Conservation (phyloP, 2,329 filamentous ascomycete species). For the Myriangium duriaei region DNA sequence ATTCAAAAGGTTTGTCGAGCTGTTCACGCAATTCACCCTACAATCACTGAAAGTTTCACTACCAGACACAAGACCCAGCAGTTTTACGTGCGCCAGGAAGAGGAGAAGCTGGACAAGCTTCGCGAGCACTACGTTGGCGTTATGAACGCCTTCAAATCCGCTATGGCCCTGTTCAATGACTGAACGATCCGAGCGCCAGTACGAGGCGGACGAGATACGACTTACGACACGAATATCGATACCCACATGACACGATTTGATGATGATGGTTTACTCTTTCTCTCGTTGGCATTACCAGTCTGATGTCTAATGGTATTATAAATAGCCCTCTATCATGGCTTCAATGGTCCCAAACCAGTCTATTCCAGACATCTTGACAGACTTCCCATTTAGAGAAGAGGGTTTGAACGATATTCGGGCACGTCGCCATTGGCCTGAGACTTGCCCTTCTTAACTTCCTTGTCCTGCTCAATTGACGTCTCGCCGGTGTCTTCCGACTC, state of each 20-base stretch:
- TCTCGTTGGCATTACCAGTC: no score
- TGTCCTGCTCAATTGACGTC: conserved; percentile 35
- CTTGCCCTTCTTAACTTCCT: conserved; percentile 33
- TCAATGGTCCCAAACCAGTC: no score
- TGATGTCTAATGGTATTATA: no score
- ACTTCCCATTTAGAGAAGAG: conserved; percentile 43
- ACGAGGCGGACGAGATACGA: no score
- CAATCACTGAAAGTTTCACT: conserved; percentile 11
- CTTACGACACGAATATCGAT: no score
- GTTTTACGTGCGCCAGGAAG: conserved; percentile 61
- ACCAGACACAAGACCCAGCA: conserved; percentile 64
- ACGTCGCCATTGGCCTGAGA: conserved; percentile 40
- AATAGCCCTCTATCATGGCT: no score
- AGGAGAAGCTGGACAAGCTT: conserved; percentile 58
- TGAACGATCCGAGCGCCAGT: no score
- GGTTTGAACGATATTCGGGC: conserved; percentile 52
- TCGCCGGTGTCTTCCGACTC: conserved; percentile 58
- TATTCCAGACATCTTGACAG: no score
- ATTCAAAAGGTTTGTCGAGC: conserved; percentile 53
- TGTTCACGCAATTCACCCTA: conserved; percentile 1
- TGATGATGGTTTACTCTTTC: no score
- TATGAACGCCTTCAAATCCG: conserved; percentile 37
- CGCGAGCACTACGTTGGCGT: conserved; percentile 54
- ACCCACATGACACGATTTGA: no score
- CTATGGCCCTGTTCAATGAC: conserved; percentile 32